These are phyloP conservation scores for Vitis hybrid DNA, from an alignment of 177 flowering plant genomes.

Conservation along the genomic window DNA sequence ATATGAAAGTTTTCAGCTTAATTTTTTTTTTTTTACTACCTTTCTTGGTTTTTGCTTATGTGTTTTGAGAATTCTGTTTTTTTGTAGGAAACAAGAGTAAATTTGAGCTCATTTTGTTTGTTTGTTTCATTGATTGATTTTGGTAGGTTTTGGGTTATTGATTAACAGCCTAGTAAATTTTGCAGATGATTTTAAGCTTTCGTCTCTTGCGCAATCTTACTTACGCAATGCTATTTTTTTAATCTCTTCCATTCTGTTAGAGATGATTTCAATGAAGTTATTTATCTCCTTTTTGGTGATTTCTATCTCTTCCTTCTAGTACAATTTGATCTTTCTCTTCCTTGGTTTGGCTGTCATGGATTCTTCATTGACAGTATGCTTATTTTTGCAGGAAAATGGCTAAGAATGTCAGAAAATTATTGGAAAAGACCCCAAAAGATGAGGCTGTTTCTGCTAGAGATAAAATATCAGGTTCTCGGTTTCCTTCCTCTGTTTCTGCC, in stretches of 20 bases:
- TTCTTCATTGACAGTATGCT: neutral
- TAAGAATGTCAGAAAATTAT: conserved; percentile 1
- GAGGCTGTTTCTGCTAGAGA: conserved; percentile 3
- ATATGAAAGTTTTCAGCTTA: no score
- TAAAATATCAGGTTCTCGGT: conserved; percentile 8
- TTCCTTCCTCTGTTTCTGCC: conserved; percentile 39
- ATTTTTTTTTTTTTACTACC: no score
- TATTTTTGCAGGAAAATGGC: conserved; percentile 13
- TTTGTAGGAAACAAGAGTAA: neutral
- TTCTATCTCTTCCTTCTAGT: no score
- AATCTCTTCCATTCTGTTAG: no score
- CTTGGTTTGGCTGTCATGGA: neutral
- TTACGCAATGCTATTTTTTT: no score
- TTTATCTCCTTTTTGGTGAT: no score
- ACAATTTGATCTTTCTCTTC: no score
- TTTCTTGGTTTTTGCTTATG: neutral
- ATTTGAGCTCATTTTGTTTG: neutral
- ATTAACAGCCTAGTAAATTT: no score
- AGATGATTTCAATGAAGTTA: no score
- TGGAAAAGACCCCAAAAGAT: neutral
- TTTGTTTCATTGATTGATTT: neutral
- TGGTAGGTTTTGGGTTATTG: no score
- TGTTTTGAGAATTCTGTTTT: neutral
- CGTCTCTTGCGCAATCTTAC: no score
- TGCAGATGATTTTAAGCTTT: no score